Evolutionary conservation across 345 rosid genomes (phyloP), one percentile per base, ranked within the genome.

Genomic region (Gossypium ekmanianum): DNA sequence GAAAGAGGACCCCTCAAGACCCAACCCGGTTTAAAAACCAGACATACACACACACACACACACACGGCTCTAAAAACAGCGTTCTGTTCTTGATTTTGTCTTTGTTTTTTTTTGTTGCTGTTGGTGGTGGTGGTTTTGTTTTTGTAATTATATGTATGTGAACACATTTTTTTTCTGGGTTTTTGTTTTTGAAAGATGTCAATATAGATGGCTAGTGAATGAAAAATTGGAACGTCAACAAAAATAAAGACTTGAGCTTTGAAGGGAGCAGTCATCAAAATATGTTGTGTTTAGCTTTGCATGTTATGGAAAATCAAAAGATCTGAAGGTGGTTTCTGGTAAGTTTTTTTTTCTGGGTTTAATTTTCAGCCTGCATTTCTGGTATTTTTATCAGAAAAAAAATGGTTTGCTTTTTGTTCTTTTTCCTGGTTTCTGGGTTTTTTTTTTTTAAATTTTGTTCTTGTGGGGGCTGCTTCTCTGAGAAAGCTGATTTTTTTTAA

Each of bases 251-350:
- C 24, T 73, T 52, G 39, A n/a, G 48, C 63, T 41, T 41, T 34
- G 41, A 34, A 34, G 64, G 10, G 76, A 70, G 41, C 41, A 34
- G 50, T 34, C 47, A 7, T 64, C 11, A 24, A 48, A 18, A 55
- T 8, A 18, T 3, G 55, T n/a, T 34, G 18, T 43, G 12, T 12
- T 11, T 76, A 75, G 44, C 9, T 41, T 66, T 79, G 83, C 79
- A 71, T 71, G 79, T 66, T 14, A 43, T 59, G 71, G 66, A 58
- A 68, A 66, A 54, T 50, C 67, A 81, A 73, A 81, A 79, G 92
- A 88, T 87, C 92, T 81, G 76, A 74, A 74, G 73, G 62, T 75
- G 55, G 76, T 73, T 66, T 75, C 80, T 74, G 91, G 87, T 90
- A 75, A 41, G 76, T 34, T 52, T 34, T 68, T 48, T 52, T 34